These are phyloP conservation scores for Periconia sp. DNA, from an alignment of 2,329 filamentous ascomycete genomes.

Conservation along the genomic window DNA sequence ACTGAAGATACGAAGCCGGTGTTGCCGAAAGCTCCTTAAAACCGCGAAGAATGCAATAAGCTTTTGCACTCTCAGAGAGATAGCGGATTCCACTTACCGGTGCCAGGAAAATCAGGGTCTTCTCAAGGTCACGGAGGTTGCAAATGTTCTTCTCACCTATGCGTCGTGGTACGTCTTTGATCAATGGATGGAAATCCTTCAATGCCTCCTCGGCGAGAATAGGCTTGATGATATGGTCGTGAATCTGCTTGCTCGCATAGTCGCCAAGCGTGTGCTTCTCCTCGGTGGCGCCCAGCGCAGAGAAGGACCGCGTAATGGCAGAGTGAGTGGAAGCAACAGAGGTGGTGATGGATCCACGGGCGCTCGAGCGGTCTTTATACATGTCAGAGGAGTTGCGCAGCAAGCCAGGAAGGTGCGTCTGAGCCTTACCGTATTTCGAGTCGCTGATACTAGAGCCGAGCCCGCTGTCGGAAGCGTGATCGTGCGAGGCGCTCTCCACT, in stretches of 20 bases:
- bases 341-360: conserved; percentile 45
- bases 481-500: conserved; percentile 54
- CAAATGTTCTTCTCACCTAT: conserved; percentile 86
- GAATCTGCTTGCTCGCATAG: conserved; percentile 77
- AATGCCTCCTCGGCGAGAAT: conserved; percentile 75
- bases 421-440: conserved; percentile 48
- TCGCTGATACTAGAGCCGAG: conserved; percentile 81
- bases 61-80: conserved; percentile 66
- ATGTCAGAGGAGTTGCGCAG: conserved; percentile 34
- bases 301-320: conserved; percentile 54
- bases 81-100: conserved; percentile 77
- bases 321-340: conserved; percentile 44
- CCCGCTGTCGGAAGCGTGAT: conserved; percentile 84
- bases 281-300: conserved; percentile 41
- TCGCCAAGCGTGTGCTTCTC: conserved; percentile 67
- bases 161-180: conserved; percentile 77
- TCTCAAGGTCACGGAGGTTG: conserved; percentile 91
- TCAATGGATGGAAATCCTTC: conserved; percentile 80
- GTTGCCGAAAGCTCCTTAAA: conserved; percentile 75
- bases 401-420: conserved; percentile 22
- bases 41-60: conserved; percentile 64
- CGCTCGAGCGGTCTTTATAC: conserved; percentile 42
- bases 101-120: conserved; percentile 88
- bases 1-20: conserved; percentile 80
- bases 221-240: conserved; percentile 76